Conservation (phyloP, 192 early-diverging fungal species). For the Funneliformis geosporum region DNA sequence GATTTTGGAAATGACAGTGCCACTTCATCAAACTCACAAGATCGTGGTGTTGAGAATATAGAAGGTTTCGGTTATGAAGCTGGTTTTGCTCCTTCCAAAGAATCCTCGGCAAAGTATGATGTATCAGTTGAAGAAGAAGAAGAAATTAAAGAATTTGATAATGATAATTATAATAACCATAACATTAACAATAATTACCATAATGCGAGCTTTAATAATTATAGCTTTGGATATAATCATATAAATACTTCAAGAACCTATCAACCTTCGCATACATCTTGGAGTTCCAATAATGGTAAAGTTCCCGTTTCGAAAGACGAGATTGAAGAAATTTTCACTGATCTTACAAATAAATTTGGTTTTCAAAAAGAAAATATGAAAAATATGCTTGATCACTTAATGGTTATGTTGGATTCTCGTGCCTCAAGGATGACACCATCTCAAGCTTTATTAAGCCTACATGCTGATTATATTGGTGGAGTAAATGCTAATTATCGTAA, state of each 20-base stretch:
- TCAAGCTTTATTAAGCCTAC: slow-evolving; percentile 69
- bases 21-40: too few relatives aligned
- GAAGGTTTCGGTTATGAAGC: too few relatives aligned
- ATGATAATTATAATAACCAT: too few relatives aligned
- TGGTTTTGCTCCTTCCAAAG: too few relatives aligned
- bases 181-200: too few relatives aligned
- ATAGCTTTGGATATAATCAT: neutral
- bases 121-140: too few relatives aligned
- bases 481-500: slow-evolving; percentile 79
- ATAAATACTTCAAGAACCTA: neutral
- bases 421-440: slow-evolving; percentile 71
- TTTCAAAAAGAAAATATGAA: slow-evolving; percentile 77
- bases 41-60: too few relatives aligned
- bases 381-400: slow-evolving; percentile 76
- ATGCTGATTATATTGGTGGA: slow-evolving; percentile 81
- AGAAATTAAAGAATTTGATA: too few relatives aligned
- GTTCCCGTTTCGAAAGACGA: slow-evolving; percentile 68
- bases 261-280: slow-evolving; percentile 43
- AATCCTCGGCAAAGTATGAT: too few relatives aligned
- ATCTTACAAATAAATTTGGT: slow-evolving; percentile 69
- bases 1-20: too few relatives aligned
- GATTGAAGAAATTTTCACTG: slow-evolving; percentile 69
- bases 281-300: slow-evolving; percentile 60
- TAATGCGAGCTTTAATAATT: too few relatives aligned
- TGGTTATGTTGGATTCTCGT: slow-evolving; percentile 80